Evolutionary conservation across 306 rosid species (phyloP), one percentile per base, ranked within the genome.

Genomic region (Dryas octopetala): DNA sequence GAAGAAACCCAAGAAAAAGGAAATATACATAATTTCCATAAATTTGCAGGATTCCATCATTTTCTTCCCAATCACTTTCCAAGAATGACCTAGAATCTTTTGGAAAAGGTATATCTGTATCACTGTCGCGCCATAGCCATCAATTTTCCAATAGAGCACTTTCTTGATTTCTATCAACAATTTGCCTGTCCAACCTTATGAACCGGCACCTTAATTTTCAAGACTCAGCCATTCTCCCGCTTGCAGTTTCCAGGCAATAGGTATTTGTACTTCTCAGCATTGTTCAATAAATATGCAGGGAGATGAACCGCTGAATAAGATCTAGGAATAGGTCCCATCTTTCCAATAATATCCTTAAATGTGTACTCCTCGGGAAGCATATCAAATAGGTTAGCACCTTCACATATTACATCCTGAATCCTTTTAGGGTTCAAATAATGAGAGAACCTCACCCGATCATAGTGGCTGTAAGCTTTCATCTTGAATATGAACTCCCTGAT

Each of bases 281-380:
- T 81, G 51, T 89, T 85, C 84, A 91, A 55, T 75, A 91, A 77
- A 84, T 76, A 85, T 8, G 91, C 77, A 26, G 97, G 97, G 74
- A 91, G 91, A 87, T 92, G 96, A 68, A 92, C 96, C 0, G 91
- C 97, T 6, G 97, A 92, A 74, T 77, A 85, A 51, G 97, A 92
- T 60, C 84, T 90, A 54, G 96, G 97, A 73, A 91, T 86, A 15
- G 90, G 95, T 61, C 96, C 97, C 90, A 91, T 70, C 83, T 91
- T 91, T 70, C 96, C 97, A 9, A 91, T 91, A 9, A 91, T 91
- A 78, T 90, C 96, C 86, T 81, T 86, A 57, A 90, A 92, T 54
- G 97, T 86, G 73, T 92, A 90, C 78, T 92, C 97, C 82, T 92
- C 97, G 0, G 97, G 97, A 44, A 92, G 78, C 97, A 92, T 92